These are phyloP conservation scores for Apiosordaria backusii DNA, from an alignment of 495 filamentous ascomycete species.

Conservation along the genomic window DNA sequence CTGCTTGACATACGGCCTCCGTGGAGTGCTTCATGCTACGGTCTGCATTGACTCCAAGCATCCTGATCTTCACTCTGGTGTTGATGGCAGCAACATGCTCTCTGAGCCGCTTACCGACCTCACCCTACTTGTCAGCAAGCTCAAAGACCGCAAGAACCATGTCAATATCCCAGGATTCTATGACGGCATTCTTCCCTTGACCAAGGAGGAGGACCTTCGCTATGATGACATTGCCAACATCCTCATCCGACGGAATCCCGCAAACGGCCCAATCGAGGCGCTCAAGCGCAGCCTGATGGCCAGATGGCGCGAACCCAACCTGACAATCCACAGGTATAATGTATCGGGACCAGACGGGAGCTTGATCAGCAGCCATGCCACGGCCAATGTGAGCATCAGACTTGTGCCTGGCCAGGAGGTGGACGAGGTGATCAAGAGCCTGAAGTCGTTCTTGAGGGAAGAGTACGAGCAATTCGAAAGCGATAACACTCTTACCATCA, in stretches of 20 bases:
- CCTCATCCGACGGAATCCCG: constrained; percentile 64
- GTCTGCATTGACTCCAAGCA: constrained; percentile 78
- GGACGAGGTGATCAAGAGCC: constrained; percentile 60
- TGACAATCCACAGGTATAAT: constrained; percentile 90
- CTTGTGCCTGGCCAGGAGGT: constrained; percentile 91
- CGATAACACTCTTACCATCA: constrained; percentile 75
- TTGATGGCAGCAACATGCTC: constrained; percentile 84
- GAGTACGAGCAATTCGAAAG: constrained; percentile 71
- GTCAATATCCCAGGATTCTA: constrained; percentile 75
- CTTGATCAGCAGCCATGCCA: constrained; percentile 82
- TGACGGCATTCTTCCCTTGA: constrained; percentile 72
- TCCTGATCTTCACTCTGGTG: constrained; percentile 90
- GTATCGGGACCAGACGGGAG: constrained; percentile 83
- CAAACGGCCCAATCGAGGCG: constrained; percentile 60
- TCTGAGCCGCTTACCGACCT: constrained; percentile 91
- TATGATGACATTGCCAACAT: constrained; percentile 80
- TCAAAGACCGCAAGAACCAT: constrained; percentile 66
- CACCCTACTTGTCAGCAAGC: constrained; percentile 69
- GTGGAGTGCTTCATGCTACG: constrained; percentile 93
- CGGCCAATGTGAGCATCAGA: constrained; percentile 80
- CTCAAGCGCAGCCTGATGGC: constrained; percentile 80
- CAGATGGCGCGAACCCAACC: constrained; percentile 90
- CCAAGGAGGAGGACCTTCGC: constrained; percentile 68
- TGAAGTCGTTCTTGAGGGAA: constrained; percentile 63
- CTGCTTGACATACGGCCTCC: constrained; percentile 89